These are phyloP conservation scores for Oryza glumipatula DNA, from an alignment of 176 grass and related monocot genomes.

Conservation along the genomic window DNA sequence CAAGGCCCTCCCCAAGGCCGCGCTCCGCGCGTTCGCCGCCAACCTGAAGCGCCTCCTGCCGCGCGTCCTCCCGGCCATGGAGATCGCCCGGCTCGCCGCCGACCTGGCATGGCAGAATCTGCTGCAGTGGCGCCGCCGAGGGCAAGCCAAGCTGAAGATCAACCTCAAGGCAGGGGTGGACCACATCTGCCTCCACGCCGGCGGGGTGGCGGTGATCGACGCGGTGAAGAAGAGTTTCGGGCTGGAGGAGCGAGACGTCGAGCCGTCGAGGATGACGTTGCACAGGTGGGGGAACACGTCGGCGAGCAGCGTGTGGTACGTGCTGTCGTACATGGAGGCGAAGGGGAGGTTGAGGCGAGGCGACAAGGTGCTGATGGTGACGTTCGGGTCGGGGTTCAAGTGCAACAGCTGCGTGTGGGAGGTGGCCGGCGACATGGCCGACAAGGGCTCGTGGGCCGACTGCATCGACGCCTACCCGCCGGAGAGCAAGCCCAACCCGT, in stretches of 20 bases:
- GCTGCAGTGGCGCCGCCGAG: neutral
- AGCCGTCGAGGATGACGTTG: conserved; percentile 72
- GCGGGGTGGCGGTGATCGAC: conserved; percentile 55
- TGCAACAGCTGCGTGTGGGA: conserved; percentile 52
- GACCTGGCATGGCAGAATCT: neutral
- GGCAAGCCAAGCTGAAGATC: neutral
- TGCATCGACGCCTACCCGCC: conserved; percentile 58
- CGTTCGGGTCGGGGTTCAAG: conserved; percentile 70
- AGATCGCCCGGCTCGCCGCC: conserved; percentile 35
- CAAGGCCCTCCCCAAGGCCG: conserved; percentile 54
- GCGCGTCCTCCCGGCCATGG: conserved; percentile 32
- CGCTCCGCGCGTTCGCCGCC: conserved; percentile 42
- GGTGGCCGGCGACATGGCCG: conserved; percentile 45
- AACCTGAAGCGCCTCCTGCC: conserved; percentile 50
- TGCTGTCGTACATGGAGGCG: conserved; percentile 66
- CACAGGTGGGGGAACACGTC: conserved; percentile 80
- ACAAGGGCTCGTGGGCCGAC: conserved; percentile 45
- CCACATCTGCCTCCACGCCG: conserved; percentile 60
- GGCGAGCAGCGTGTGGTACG: conserved; percentile 77
- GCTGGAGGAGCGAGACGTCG: conserved; percentile 54
- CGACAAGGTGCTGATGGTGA: conserved; percentile 58
- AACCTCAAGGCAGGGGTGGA: conserved; percentile 59
- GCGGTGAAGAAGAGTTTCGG: conserved; percentile 42
- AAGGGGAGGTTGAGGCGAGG: conserved; percentile 53
- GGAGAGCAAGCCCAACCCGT: conserved; percentile 33